Percentiles rank a stretch among this genome's conserved stretches.
These are phyloP conservation scores for Venturia oleaginea DNA, from an alignment of 2,329 filamentous ascomycete genomes.

Conservation along the genomic window DNA sequence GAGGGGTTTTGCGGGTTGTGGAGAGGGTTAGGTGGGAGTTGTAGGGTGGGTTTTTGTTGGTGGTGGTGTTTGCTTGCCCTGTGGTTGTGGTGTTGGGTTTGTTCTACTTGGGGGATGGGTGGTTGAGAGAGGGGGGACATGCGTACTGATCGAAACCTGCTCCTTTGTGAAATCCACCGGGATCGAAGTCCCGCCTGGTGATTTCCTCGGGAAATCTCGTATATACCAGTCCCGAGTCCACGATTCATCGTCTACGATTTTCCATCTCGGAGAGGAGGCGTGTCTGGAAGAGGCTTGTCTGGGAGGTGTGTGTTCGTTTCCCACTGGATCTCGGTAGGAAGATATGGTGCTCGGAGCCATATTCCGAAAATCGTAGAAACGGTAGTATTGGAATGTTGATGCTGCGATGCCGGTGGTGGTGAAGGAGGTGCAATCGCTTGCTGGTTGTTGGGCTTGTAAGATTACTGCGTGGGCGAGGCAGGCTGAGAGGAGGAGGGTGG, in stretches of 20 bases:
- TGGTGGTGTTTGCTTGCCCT: neutral
- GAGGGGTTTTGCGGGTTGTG: constrained; percentile 30
- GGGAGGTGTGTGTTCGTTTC: no score
- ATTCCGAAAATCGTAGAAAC: constrained; percentile 18
- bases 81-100: neutral
- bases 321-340: neutral
- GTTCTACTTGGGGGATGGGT: neutral
- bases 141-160: constrained; percentile 13
- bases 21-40: constrained; percentile 32
- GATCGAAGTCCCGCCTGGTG: constrained; percentile 3
- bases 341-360: neutral
- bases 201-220: constrained; percentile 13
- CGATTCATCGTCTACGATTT: constrained; percentile 13
- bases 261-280: neutral
- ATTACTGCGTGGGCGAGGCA: neutral
- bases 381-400: constrained; percentile 16
- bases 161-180: constrained; percentile 14
- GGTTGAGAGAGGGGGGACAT: neutral
- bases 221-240: constrained; percentile 16
- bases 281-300: neutral
- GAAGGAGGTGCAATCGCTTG: constrained; percentile 16
- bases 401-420: constrained; percentile 16
- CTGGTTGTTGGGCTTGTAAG: neutral
- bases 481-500: neutral
- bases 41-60: neutral